Evolutionary conservation across 331 rosid species (phyloP), one percentile per base, ranked within the genome.

Genomic region (Prunus yedoensis): DNA sequence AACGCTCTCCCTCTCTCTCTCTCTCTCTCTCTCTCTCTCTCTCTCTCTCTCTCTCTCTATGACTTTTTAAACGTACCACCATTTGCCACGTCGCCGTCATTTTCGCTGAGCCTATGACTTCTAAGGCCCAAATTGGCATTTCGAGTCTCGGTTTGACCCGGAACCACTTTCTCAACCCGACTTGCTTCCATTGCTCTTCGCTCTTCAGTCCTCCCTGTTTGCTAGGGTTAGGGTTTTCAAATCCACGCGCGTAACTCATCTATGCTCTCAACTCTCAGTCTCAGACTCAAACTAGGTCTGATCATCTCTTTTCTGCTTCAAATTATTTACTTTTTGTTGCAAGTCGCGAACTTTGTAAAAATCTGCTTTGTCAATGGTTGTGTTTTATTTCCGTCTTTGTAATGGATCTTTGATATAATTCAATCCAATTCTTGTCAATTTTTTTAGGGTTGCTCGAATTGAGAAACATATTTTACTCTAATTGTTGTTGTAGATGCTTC

Each of bases 21-120:
- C 27, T 1, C 27, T 25, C 27, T 25, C n/a, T n/a, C n/a, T n/a
- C n/a, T n/a, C n/a, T n/a, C n/a, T n/a, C n/a, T n/a, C n/a, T n/a
- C n/a, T n/a, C n/a, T n/a, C n/a, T n/a, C n/a, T n/a, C 27, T 15
- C 59, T 50, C 23, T 2, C 15, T 20, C 54, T 23, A 17, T 12
- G 74, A 79, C 70, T 73, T 57, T 79, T 16, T 5, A 28, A 10
- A 38, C 70, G 32, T n/a, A 75, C 77, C 32, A 2, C 23, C 28
- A 28, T 11, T 17, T 16, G 70, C 53, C 80, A 64, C 80, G 84
- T 64, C 17, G 5, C 73, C 69, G 35, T 66, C 43, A 14, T 65
- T 17, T 18, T 51, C 52, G 68, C 25, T 15, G 59, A 65, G 11
- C 63, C 15, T 5, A 2, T 25, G 0, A n/a, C 0, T 3, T 38